These are phyloP conservation scores for Acacia acuminata DNA, from an alignment of 306 rosid genomes.

Conservation along the genomic window DNA sequence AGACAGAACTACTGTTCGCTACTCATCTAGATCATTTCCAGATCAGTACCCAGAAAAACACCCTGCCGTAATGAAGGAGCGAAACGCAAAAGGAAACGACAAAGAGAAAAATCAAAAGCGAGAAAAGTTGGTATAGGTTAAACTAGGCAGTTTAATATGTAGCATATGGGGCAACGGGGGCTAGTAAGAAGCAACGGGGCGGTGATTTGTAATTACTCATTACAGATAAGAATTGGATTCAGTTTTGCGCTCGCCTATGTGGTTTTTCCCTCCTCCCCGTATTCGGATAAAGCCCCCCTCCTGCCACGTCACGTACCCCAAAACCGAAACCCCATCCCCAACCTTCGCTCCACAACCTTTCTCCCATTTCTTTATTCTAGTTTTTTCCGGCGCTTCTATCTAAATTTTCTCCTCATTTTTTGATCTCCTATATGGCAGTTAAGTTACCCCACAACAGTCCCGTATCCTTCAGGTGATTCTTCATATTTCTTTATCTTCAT, in stretches of 20 bases:
- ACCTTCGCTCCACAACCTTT: background rate
- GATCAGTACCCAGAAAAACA: too few species aligned
- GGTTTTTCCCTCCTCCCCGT: slow-evolving; percentile 44
- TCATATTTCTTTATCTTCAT: background rate
- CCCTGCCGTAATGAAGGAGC: too few species aligned
- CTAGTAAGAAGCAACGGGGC: background rate
- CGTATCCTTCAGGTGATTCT: slow-evolving; percentile 61
- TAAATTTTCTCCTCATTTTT: slow-evolving; percentile 20
- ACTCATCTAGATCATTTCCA: too few species aligned
- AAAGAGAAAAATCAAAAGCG: too few species aligned
- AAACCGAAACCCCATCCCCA: background rate
- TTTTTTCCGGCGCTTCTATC: slow-evolving; percentile 17
- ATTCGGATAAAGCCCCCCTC: slow-evolving; percentile 34
- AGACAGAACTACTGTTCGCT: too few species aligned
- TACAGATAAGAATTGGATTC: background rate
- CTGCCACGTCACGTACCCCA: slow-evolving; percentile 37
- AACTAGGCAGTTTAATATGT: too few species aligned
- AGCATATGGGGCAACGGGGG: too few species aligned
- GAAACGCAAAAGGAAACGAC: too few species aligned
- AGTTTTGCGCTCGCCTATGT: background rate
- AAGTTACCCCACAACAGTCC: slow-evolving; percentile 51
- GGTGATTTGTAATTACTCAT: background rate
- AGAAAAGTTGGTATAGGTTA: too few species aligned
- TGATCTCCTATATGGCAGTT: slow-evolving; percentile 54
- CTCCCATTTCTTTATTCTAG: background rate